phyloP scores from a whole-genome alignment of 31 red algal species.

The Odonthalia washingtoniensis region DNA sequence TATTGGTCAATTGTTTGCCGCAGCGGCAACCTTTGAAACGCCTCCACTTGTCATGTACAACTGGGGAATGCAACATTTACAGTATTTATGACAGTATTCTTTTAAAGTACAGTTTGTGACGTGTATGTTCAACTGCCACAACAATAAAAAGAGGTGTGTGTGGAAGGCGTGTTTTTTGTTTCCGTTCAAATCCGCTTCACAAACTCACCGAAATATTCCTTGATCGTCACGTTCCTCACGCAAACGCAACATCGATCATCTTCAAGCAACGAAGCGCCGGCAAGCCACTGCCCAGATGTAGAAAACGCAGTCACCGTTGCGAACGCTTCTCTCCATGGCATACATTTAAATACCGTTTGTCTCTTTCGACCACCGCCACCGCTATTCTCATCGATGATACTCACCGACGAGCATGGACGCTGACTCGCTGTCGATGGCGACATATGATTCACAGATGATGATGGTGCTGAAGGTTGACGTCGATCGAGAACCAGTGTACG shows the following conservation, averaged over 20 bases:
- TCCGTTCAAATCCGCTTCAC: not conserved
- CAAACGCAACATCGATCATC: slow-evolving; percentile 58
- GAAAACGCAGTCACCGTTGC: slow-evolving; percentile 63
- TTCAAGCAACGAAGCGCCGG: slow-evolving; percentile 54
- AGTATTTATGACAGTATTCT: too few species aligned
- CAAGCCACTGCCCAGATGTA: slow-evolving; percentile 53
- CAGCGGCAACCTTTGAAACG: too few species aligned
- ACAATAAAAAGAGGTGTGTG: too few species aligned
- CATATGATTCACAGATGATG: too few species aligned
- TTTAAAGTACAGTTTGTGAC: too few species aligned
- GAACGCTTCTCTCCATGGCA: slow-evolving; percentile 67
- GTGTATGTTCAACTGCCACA: too few species aligned
- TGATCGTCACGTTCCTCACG: slow-evolving; percentile 58
- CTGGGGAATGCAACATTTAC: too few species aligned
- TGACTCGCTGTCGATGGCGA: too few species aligned
- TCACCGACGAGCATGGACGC: too few species aligned
- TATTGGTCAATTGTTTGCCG: too few species aligned
- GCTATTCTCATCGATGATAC: not conserved
- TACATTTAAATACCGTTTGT: slow-evolving; percentile 29
- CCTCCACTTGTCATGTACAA: too few species aligned
- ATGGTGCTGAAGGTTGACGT: not conserved
- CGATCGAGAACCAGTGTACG: not conserved
- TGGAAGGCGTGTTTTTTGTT: too few species aligned
- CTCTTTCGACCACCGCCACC: not conserved
- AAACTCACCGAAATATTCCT: slow-evolving; percentile 42